Base-by-base conservation (phyloP, 495 filamentous ascomycete genomes). In the Tuber aestivum region DNA sequence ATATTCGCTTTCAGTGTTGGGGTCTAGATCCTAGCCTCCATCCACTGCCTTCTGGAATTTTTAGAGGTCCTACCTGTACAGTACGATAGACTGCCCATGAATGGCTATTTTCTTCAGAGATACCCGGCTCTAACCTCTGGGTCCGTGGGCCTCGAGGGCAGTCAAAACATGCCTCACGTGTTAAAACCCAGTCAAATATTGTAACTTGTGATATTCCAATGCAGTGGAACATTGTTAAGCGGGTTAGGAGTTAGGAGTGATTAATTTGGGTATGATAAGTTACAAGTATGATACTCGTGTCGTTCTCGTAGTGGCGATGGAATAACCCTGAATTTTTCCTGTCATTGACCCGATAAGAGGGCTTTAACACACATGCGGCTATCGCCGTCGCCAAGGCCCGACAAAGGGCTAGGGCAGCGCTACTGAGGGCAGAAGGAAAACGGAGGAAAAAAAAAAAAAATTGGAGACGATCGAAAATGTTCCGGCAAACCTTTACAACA, bases 1-100 rank as follows among this genome's bases (percentile, higher is more conserved):
- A 85, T 99, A 76, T 99, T 98, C 87, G 87, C 85, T 72, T 92
- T 91, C 42, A 56, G 48, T 38, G 72, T 70, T 74, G 56, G 41
- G 69, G 69, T 42, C 23, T 78, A 71, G 45, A 65, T 65, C 35
- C 56, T 65, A 35, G 27, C 14, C 56, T 18, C 56, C 56, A 35
- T 65, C 16, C 27, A 35, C 56, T 18, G 14, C 27, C 27, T 65
- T 18, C 14, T 65, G 12, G n/a, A 32, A 35, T 18, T 35, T 65
- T 14, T 32, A 65, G 27, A 35, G 56, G 32, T 35, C 32, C 32
- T 65, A 18, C 27, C 35, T 65, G 56, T 32, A 65, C 27, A 35
- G 8, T 35, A 65, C 27, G 5, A 65, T 65, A 65, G 56, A 32
- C 14, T 65, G 16, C 32, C 20, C 20, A 16, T 35, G 56, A 65